A percentile compares a stretch with the other conserved stretches of the same genome.
Evolutionary conservation across 768 basidiomycete species (phyloP).

Genomic region (Suillus bovinus): DNA sequence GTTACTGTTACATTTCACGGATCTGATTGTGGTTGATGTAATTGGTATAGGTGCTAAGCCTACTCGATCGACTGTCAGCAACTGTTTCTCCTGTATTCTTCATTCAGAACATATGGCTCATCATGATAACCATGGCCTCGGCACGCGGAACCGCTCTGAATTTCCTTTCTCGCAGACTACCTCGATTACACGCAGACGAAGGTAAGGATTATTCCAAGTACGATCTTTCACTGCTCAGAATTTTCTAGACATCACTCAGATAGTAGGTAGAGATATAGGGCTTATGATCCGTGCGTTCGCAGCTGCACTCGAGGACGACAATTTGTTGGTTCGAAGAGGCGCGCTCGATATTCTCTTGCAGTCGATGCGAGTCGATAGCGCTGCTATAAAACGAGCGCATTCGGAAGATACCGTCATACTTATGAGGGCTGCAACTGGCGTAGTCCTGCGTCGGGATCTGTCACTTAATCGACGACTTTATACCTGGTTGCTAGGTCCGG

Average conservation of each 20-base stretch:
- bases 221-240: constrained; percentile 9
- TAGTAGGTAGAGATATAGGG: constrained; percentile 86
- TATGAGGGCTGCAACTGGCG: constrained; percentile 82
- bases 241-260: constrained; percentile 56
- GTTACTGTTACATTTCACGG: neutral
- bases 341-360: constrained; percentile 84
- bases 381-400: constrained; percentile 66
- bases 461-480: constrained; percentile 92
- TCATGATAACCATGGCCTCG: constrained; percentile 86
- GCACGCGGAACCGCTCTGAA: constrained; percentile 86
- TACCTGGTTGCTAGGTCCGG: constrained; percentile 87
- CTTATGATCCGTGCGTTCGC: constrained; percentile 94
- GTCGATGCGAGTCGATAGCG: constrained; percentile 71
- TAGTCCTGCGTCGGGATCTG: constrained; percentile 90
- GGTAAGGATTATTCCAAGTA: constrained; percentile 42
- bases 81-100: constrained; percentile 89
- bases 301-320: constrained; percentile 90
- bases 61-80: constrained; percentile 81
- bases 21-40: constrained; percentile 13
- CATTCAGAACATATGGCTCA: constrained; percentile 93
- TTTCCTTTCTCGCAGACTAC: constrained; percentile 81
- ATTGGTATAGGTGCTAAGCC: constrained; percentile 60
- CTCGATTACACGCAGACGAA: constrained; percentile 67
- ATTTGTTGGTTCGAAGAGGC: constrained; percentile 84
- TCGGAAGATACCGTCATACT: constrained; percentile 77